Conservation (phyloP, 257 asterid genomes). For the Marsdenia floribunda region DNA sequence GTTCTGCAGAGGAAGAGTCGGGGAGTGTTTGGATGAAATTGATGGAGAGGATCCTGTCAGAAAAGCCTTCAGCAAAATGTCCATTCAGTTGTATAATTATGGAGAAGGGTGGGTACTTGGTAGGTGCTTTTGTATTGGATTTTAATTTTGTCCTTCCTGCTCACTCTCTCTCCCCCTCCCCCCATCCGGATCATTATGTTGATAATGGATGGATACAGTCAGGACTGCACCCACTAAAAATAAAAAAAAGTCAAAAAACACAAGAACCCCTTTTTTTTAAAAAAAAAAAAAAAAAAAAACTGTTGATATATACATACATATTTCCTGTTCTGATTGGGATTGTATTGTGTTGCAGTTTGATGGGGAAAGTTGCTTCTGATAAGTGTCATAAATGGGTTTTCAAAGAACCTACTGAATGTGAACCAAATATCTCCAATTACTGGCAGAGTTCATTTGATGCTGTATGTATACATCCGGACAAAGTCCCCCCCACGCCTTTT, state of each 20-base stretch:
- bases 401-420: conserved; percentile 96
- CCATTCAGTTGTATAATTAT: conserved; percentile 96
- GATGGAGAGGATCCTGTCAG: conserved; percentile 89
- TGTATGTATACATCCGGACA: conserved; percentile 42
- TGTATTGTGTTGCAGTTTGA: conserved; percentile 72
- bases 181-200: background rate
- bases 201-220: conserved; percentile 1
- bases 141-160: conserved; percentile 34
- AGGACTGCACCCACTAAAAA: background rate
- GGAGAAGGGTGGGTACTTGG: conserved; percentile 99
- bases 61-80: conserved; percentile 99
- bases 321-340: conserved; percentile 29
- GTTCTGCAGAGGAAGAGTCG: conserved; percentile 82
- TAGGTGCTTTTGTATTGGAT: conserved; percentile 66
- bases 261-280: background rate
- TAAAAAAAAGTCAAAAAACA: background rate
- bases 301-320: conserved; percentile 11
- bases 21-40: conserved; percentile 76
- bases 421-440: conserved; percentile 93
- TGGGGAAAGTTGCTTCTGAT: conserved; percentile 99
- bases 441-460: conserved; percentile 99
- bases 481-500: background rate
- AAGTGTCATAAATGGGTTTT: conserved; percentile 99
- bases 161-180: conserved; percentile 10
- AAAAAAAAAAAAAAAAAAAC: no score